phyloP scores from a whole-genome alignment of 352 stramenopile genomes.

The Phytopythium litorale region DNA sequence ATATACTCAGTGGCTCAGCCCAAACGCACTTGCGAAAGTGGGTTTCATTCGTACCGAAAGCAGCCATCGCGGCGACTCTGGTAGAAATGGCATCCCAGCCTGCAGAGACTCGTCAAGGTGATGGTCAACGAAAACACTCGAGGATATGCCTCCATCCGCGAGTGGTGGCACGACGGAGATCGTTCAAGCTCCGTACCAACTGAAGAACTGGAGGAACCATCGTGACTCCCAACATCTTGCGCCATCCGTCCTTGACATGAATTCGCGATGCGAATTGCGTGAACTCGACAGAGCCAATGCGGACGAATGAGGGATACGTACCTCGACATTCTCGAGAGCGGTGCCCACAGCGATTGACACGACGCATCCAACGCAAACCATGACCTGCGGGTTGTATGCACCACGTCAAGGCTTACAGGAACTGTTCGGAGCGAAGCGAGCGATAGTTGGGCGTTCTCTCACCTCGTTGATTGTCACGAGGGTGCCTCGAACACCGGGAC shows the following conservation, averaged over 20 bases:
- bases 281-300: too few relatives aligned
- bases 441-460: not conserved
- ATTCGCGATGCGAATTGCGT: not conserved
- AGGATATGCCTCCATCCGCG: too few relatives aligned
- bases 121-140: too few relatives aligned
- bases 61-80: slow-evolving; percentile 67
- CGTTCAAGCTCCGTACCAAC: slow-evolving; percentile 49
- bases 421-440: too few relatives aligned
- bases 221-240: slow-evolving; percentile 62
- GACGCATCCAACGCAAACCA: slow-evolving; percentile 68
- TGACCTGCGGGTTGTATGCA: too few relatives aligned
- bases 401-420: too few relatives aligned
- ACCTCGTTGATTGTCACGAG: slow-evolving; percentile 67
- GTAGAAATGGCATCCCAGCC: slow-evolving; percentile 64
- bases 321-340: slow-evolving; percentile 30
- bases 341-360: slow-evolving; percentile 55
- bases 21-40: too few relatives aligned
- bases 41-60: slow-evolving; percentile 47
- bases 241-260: slow-evolving; percentile 36
- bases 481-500: slow-evolving; percentile 43
- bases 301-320: slow-evolving; percentile 1
- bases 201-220: slow-evolving; percentile 60
- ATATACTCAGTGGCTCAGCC: too few relatives aligned
- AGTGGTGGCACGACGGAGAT: too few relatives aligned
- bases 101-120: slow-evolving; percentile 9